Evolutionary conservation across 306 rosid genomes (phyloP).

Genomic region (Fagus crenata): DNA sequence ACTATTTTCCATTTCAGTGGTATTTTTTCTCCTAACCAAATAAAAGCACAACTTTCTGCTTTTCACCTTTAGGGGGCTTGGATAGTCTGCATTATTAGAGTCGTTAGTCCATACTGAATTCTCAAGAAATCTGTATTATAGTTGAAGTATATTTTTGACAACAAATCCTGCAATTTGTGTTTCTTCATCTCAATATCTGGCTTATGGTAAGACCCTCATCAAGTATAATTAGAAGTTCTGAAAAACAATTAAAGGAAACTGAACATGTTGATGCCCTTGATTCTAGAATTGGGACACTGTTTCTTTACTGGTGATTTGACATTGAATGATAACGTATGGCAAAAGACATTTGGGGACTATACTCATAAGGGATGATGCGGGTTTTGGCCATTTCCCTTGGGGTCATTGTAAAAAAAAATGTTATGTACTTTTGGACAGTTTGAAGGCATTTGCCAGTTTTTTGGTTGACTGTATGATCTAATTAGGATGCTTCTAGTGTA

Average conservation of each 20-base stretch:
- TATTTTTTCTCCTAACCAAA: background rate
- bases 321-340: background rate
- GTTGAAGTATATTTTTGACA: background rate
- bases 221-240: background rate
- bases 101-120: background rate
- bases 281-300: background rate
- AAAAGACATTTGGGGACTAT: constrained; percentile 7
- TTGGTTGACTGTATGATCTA: background rate
- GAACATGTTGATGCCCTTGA: constrained; percentile 11
- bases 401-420: constrained; percentile 6
- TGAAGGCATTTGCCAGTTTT: background rate
- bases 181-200: background rate
- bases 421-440: background rate
- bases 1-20: background rate
- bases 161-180: constrained; percentile 1
- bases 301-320: background rate
- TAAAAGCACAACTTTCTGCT: background rate
- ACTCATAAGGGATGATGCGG: constrained; percentile 2
- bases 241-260: constrained; percentile 7
- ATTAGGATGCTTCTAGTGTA: background rate
- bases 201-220: background rate
- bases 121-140: background rate
- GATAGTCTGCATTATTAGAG: background rate
- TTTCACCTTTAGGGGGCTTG: background rate
- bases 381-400: constrained; percentile 9